phyloP scores from a whole-genome alignment of 108 stramenopile genomes.

The Aurantiochytrium sp. region DNA sequence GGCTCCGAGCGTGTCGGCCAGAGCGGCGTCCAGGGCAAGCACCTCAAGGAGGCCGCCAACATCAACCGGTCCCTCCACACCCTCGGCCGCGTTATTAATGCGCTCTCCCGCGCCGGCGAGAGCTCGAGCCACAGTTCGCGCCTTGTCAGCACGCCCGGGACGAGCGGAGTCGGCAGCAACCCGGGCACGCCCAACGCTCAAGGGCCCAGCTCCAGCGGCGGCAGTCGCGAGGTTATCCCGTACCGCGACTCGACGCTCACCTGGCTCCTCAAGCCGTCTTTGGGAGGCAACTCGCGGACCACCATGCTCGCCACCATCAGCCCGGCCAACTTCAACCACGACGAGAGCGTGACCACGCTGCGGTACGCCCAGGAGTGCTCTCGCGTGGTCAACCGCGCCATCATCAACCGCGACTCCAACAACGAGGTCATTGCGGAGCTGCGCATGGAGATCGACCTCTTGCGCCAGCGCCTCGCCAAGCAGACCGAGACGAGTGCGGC shows the following conservation, averaged over 20 bases:
- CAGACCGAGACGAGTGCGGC: background rate
- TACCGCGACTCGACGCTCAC: slow-evolving; percentile 66
- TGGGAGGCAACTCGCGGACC: slow-evolving; percentile 45
- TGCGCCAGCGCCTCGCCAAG: background rate
- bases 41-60: slow-evolving; percentile 38
- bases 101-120: slow-evolving; percentile 32
- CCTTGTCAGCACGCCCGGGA: background rate
- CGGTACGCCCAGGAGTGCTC: slow-evolving; percentile 39
- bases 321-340: slow-evolving; percentile 40
- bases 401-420: background rate
- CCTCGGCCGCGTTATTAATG: slow-evolving; percentile 32
- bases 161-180: background rate
- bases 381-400: background rate
- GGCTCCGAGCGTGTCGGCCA: slow-evolving; percentile 32
- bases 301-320: slow-evolving; percentile 49
- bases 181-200: background rate
- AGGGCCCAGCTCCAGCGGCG: background rate
- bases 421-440: background rate
- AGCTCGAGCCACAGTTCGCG: background rate
- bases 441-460: background rate
- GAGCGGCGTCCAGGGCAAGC: background rate
- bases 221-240: slow-evolving; percentile 36
- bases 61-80: slow-evolving; percentile 36
- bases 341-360: slow-evolving; percentile 47
- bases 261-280: slow-evolving; percentile 49